Evolutionary conservation across 2,329 filamentous ascomycete genomes (phyloP).

Genomic region (Exophiala calicioides): DNA sequence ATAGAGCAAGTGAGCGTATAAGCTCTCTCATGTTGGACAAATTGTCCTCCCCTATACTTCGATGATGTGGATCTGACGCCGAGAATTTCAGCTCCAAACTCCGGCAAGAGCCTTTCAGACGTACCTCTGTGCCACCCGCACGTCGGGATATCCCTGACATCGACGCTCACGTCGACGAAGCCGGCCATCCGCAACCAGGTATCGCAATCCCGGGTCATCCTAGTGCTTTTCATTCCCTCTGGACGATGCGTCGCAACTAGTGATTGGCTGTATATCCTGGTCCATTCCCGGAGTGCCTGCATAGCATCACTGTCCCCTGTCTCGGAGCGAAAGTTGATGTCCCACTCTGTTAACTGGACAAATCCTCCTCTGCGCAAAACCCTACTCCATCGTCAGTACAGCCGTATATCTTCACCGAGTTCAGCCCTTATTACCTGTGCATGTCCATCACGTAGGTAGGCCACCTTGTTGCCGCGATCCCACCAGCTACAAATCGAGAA

Average conservation of each 20-base stretch:
- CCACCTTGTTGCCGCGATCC: slow-evolving; percentile 56
- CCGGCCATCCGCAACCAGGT: slow-evolving; percentile 20
- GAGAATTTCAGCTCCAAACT: slow-evolving; percentile 6
- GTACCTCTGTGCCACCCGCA: slow-evolving; percentile 20
- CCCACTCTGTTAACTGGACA: slow-evolving; percentile 24
- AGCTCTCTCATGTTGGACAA: slow-evolving; percentile 20
- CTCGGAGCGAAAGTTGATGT: slow-evolving; percentile 21
- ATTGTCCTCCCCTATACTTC: slow-evolving; percentile 19
- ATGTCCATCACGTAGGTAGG: slow-evolving; percentile 33
- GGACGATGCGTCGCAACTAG: slow-evolving; percentile 9
- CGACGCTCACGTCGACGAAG: slow-evolving; percentile 18
- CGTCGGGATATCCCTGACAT: slow-evolving; percentile 21
- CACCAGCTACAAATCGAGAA: slow-evolving; percentile 58
- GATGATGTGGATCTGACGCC: slow-evolving; percentile 13
- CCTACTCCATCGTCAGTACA: slow-evolving; percentile 4
- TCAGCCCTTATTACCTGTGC: slow-evolving; percentile 6
- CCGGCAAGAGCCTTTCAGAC: background rate
- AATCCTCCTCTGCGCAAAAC: slow-evolving; percentile 15
- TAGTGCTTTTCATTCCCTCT: slow-evolving; percentile 15
- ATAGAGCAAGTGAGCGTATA: slow-evolving; percentile 15
- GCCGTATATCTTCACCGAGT: background rate
- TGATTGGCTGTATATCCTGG: slow-evolving; percentile 10
- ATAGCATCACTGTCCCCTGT: slow-evolving; percentile 12
- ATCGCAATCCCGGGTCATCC: slow-evolving; percentile 16
- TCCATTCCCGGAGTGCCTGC: slow-evolving; percentile 22